phyloP scores from a whole-genome alignment of 352 stramenopile genomes.

The Pythium plurisporium region DNA sequence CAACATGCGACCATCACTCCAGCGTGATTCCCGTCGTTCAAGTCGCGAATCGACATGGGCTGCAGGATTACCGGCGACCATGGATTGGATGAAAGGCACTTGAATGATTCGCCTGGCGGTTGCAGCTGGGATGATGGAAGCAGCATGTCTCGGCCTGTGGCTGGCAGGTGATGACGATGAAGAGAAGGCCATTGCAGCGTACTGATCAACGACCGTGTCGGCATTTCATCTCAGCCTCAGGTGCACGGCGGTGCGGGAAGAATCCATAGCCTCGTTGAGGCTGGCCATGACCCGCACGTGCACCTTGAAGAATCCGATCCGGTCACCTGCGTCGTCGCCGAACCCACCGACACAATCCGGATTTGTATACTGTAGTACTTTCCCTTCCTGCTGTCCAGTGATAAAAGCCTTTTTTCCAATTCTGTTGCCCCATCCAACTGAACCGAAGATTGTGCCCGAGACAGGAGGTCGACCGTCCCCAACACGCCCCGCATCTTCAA shows the following conservation, averaged over 20 bases:
- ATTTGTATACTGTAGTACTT: no score
- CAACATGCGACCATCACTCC: constrained; percentile 2
- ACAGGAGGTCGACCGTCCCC: no score
- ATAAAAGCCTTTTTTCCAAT: no score
- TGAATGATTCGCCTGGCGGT: neutral
- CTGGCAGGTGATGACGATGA: neutral
- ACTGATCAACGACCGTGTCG: neutral
- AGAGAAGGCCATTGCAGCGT: neutral
- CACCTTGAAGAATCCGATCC: no score
- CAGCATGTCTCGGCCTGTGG: neutral
- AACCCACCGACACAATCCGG: no score
- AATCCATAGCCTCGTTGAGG: neutral
- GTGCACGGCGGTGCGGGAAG: neutral
- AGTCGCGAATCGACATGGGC: no score
- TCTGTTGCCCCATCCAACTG: no score
- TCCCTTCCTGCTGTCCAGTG: no score
- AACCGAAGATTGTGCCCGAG: no score
- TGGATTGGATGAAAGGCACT: neutral
- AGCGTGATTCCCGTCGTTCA: neutral
- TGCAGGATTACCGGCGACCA: no score
- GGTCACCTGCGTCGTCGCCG: no score
- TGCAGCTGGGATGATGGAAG: constrained; percentile 5
- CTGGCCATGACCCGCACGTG: no score
- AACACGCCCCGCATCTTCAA: constrained; percentile 2
- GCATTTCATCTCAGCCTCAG: neutral